Conservation (phyloP, 2,329 filamentous ascomycete genomes). For the Fusarium sp. region DNA sequence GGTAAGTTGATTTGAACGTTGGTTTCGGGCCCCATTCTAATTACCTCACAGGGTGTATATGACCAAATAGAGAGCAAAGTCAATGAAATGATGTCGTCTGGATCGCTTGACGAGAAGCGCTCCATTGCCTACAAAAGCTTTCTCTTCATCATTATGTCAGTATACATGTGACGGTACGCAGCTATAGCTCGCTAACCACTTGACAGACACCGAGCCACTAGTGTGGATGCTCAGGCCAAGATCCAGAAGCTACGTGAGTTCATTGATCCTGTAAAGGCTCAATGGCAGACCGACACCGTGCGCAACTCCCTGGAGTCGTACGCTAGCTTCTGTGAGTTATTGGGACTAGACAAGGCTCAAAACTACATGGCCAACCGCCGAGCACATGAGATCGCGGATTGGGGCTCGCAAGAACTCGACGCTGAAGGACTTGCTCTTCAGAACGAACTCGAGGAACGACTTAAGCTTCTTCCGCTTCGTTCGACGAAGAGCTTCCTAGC, state of each 20-base stretch:
- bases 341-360: conserved; percentile 83
- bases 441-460: conserved; percentile 78
- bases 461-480: conserved; percentile 81
- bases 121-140: conserved; percentile 89
- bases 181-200: conserved; percentile 20
- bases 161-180: background rate
- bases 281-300: conserved; percentile 81
- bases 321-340: conserved; percentile 78
- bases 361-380: conserved; percentile 79
- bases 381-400: conserved; percentile 82
- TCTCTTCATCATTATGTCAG: conserved; percentile 88
- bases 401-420: conserved; percentile 82
- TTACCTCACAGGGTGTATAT: conserved; percentile 73
- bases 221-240: conserved; percentile 76
- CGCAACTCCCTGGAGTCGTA: conserved; percentile 78
- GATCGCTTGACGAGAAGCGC: conserved; percentile 81
- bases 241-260: conserved; percentile 79
- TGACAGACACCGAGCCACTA: conserved; percentile 79
- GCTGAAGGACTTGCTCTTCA: conserved; percentile 83
- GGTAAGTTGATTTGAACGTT: conserved; percentile 54
- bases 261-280: conserved; percentile 80
- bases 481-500: conserved; percentile 92
- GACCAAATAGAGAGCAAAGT: conserved; percentile 86
- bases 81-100: conserved; percentile 79
- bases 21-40: conserved; percentile 3